These are phyloP conservation scores for Basidioascus undulatus DNA, from an alignment of 768 basidiomycete genomes.

Conservation along the genomic window DNA sequence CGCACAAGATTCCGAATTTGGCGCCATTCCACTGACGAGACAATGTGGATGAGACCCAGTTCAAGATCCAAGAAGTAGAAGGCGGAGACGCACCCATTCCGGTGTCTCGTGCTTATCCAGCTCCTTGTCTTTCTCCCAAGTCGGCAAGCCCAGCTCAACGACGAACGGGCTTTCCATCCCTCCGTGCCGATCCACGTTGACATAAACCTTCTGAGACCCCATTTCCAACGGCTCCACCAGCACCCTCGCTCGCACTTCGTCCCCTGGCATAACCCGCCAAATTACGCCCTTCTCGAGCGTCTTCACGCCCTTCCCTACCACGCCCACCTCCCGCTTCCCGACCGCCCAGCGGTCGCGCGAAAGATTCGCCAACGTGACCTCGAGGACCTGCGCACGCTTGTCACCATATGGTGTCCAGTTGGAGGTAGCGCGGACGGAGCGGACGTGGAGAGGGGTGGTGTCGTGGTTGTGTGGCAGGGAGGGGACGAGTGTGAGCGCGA, in stretches of 20 bases:
- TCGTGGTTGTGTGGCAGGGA: constrained; percentile 4
- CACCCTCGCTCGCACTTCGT: constrained; percentile 29
- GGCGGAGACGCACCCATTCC: constrained; percentile 27
- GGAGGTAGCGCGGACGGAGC: constrained; percentile 24
- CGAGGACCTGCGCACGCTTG: constrained; percentile 17
- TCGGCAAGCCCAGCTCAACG: too few species aligned
- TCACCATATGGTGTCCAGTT: constrained; percentile 21
- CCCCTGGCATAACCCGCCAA: constrained; percentile 27
- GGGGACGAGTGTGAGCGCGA: constrained; percentile 9
- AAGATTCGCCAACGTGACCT: constrained; percentile 30
- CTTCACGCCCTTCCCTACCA: constrained; percentile 14
- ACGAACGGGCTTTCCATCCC: too few species aligned
- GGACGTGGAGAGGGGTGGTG: constrained; percentile 8
- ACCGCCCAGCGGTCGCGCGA: constrained; percentile 21
- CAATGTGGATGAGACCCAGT: neutral
- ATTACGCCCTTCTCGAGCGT: constrained; percentile 25
- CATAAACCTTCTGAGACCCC: too few species aligned
- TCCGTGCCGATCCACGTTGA: too few species aligned
- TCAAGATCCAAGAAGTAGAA: neutral
- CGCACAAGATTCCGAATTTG: constrained; percentile 35
- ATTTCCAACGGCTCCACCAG: neutral
- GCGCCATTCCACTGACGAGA: constrained; percentile 25
- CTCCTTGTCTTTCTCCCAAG: constrained; percentile 22
- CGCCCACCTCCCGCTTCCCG: constrained; percentile 5
- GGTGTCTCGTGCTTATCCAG: constrained; percentile 29